These are phyloP conservation scores for Conticribra guillardii DNA, from an alignment of 108 stramenopile species.

Conservation along the genomic window DNA sequence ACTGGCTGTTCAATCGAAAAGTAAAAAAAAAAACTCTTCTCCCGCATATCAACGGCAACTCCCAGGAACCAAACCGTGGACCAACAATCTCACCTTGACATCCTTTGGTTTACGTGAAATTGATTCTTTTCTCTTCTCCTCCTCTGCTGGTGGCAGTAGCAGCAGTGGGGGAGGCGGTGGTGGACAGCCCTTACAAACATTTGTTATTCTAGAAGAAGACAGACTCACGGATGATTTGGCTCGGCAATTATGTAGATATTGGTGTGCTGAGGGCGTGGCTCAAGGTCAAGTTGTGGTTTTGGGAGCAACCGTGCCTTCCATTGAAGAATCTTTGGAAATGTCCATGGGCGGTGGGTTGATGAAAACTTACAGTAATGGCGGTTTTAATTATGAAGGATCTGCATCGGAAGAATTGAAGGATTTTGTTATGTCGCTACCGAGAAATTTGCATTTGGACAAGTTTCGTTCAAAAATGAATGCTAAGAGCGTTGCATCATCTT, in stretches of 20 bases:
- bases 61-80: constrained; percentile 59
- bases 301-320: constrained; percentile 19
- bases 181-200: constrained; percentile 78
- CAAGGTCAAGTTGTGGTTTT: constrained; percentile 49
- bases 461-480: constrained; percentile 29
- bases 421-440: constrained; percentile 51
- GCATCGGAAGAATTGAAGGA: constrained; percentile 36
- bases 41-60: too few species aligned
- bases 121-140: constrained; percentile 63
- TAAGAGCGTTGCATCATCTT: neutral
- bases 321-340: constrained; percentile 31
- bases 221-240: constrained; percentile 78
- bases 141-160: constrained; percentile 41
- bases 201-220: constrained; percentile 77
- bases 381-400: constrained; percentile 20
- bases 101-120: constrained; percentile 80
- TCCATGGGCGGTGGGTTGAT: neutral
- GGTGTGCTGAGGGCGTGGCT: constrained; percentile 75
- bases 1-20: too few species aligned
- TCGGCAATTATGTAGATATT: constrained; percentile 64
- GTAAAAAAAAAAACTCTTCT: too few species aligned
- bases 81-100: constrained; percentile 63
- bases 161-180: constrained; percentile 55
- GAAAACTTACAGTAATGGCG: too few species aligned
- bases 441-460: constrained; percentile 84